Percentiles rank a stretch among this genome's conserved stretches.
Evolutionary conservation across 371 early-diverging fungal species (phyloP).

Genomic region (Blakeslea trispora): DNA sequence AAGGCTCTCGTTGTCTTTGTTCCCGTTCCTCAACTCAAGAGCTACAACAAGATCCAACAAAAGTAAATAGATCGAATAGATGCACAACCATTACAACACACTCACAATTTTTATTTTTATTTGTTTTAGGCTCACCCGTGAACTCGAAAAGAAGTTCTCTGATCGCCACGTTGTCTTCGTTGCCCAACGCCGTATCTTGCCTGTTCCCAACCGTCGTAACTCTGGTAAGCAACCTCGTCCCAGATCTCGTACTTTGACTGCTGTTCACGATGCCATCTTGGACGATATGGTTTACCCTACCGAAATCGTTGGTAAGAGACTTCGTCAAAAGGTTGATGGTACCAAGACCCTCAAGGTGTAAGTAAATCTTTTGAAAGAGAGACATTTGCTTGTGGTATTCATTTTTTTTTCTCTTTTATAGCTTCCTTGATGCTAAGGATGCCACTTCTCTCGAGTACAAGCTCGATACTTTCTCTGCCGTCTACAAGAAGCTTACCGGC

Average conservation of each 20-base stretch:
- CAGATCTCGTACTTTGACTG: slow-evolving; percentile 93
- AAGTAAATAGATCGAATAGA: slow-evolving; percentile 50
- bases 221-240: slow-evolving; percentile 92
- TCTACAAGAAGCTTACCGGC: slow-evolving; percentile 95
- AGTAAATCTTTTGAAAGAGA: no score
- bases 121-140: slow-evolving; percentile 75
- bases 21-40: slow-evolving; percentile 90
- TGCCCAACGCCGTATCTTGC: slow-evolving; percentile 95
- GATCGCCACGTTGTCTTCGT: slow-evolving; percentile 96
- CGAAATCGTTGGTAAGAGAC: slow-evolving; percentile 97
- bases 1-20: slow-evolving; percentile 95
- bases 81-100: no score
- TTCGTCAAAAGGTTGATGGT: slow-evolving; percentile 94
- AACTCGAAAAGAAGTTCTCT: slow-evolving; percentile 99
- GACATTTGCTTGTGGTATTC: no score
- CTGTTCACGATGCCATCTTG: slow-evolving; percentile 94
- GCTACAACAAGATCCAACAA: slow-evolving; percentile 93
- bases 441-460: slow-evolving; percentile 96
- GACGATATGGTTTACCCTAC: slow-evolving; percentile 98
- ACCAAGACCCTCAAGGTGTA: slow-evolving; percentile 89
- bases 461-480: slow-evolving; percentile 95
- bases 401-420: no score
- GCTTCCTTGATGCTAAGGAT: slow-evolving; percentile 96
- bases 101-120: not conserved
- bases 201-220: slow-evolving; percentile 86